Evolutionary conservation across 352 stramenopile species (phyloP).

Genomic region (Globisporangium alternatum): DNA sequence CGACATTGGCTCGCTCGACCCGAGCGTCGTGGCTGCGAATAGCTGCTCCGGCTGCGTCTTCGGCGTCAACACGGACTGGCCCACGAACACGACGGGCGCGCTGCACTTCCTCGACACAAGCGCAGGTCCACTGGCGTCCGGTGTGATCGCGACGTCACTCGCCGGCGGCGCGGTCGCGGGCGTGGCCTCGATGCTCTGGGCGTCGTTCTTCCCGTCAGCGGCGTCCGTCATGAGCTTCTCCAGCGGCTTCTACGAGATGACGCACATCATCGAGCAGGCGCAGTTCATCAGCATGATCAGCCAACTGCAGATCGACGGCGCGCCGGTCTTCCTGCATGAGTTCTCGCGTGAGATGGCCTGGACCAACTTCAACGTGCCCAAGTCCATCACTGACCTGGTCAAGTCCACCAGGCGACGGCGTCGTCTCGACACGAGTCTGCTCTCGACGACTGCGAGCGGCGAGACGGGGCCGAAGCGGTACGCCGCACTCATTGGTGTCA

Average conservation of each 20-base stretch:
- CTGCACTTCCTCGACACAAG: constrained; percentile 74
- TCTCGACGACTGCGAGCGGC: constrained; percentile 21
- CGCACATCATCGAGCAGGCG: constrained; percentile 80
- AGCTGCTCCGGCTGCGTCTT: constrained; percentile 85
- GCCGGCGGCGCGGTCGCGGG: constrained; percentile 44
- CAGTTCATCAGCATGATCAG: constrained; percentile 86
- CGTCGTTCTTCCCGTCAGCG: constrained; percentile 58
- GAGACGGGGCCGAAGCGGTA: constrained; percentile 70
- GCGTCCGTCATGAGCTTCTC: constrained; percentile 64
- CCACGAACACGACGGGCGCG: constrained; percentile 63
- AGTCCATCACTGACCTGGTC: constrained; percentile 29
- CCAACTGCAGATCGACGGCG: constrained; percentile 68
- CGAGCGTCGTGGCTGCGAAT: constrained; percentile 50
- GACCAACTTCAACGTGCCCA: constrained; percentile 86
- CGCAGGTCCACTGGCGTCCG: constrained; percentile 56
- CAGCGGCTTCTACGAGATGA: constrained; percentile 81
- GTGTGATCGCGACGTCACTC: constrained; percentile 67
- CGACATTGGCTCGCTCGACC: constrained; percentile 46
- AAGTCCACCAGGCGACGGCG: constrained; percentile 20
- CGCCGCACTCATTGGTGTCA: constrained; percentile 59
- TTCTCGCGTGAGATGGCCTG: constrained; percentile 83
- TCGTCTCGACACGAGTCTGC: constrained; percentile 28
- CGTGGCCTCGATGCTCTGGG: constrained; percentile 72
- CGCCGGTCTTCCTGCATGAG: constrained; percentile 71
- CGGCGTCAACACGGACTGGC: constrained; percentile 80